These are phyloP conservation scores for Elsinoe ampelina DNA, from an alignment of 2,329 filamentous ascomycete species.

Conservation along the genomic window DNA sequence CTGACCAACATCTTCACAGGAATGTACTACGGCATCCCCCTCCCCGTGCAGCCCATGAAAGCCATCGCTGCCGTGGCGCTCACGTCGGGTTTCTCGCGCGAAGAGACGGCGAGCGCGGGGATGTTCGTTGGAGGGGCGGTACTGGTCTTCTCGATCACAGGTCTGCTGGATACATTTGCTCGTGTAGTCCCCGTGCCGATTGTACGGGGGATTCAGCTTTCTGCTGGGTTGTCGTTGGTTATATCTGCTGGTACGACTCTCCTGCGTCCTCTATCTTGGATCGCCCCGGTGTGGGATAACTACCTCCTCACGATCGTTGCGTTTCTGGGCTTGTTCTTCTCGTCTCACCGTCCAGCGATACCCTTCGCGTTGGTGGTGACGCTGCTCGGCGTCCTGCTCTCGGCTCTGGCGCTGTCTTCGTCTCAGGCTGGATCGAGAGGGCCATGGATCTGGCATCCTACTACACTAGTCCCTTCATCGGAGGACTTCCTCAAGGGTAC, in stretches of 20 bases:
- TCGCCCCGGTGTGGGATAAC: conserved; percentile 61
- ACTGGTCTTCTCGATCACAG: conserved; percentile 67
- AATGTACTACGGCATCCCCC: conserved; percentile 70
- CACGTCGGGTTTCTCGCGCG: conserved; percentile 53
- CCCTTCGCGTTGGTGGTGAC: conserved; percentile 43
- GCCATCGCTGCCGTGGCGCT: conserved; percentile 91
- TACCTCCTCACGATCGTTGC: conserved; percentile 65
- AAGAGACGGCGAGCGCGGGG: conserved; percentile 72
- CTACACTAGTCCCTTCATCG: conserved; percentile 37
- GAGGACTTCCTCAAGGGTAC: conserved; percentile 45
- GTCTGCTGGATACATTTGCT: conserved; percentile 65
- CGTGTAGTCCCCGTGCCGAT: conserved; percentile 73
- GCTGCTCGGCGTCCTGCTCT: conserved; percentile 57
- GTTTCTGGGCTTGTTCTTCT: conserved; percentile 61
- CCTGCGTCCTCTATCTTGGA: conserved; percentile 61
- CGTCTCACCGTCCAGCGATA: conserved; percentile 54
- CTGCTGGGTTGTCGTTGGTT: conserved; percentile 75
- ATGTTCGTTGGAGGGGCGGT: conserved; percentile 67
- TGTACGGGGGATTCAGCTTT: conserved; percentile 90
- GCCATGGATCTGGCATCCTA: conserved; percentile 50
- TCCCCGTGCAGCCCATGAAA: conserved; percentile 85
- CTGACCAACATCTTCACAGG: conserved; percentile 80
- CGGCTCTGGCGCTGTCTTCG: conserved; percentile 33
- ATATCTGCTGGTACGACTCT: conserved; percentile 65
- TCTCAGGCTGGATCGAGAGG: conserved; percentile 27